Percentiles rank a stretch among this genome's conserved stretches.
Conservation (phyloP, 2,329 filamentous ascomycete genomes). For the Aspergillus hiratsukae region DNA sequence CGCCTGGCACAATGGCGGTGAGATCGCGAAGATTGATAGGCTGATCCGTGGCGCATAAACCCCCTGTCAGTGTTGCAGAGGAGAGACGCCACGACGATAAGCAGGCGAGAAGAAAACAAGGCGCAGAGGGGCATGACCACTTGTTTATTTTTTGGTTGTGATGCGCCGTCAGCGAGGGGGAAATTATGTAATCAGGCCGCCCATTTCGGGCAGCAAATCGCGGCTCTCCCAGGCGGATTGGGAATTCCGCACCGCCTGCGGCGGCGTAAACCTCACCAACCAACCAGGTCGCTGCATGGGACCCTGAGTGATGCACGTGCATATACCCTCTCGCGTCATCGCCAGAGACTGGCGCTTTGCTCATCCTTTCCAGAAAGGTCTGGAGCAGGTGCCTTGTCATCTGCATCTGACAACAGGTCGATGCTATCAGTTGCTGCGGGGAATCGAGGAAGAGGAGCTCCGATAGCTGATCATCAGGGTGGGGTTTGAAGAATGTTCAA, state of each 20-base stretch:
- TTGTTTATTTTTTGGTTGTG: conserved; percentile 3
- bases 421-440: background rate
- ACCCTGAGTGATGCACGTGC: background rate
- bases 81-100: too few relatives aligned
- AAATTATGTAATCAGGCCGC: conserved; percentile 17
- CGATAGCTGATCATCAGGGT: background rate
- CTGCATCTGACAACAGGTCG: background rate
- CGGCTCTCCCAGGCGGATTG: background rate
- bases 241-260: background rate
- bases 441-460: background rate
- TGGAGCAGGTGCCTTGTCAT: background rate
- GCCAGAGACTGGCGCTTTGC: background rate
- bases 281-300: background rate
- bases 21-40: conserved; percentile 14
- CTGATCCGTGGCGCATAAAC: background rate
- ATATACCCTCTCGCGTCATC: background rate
- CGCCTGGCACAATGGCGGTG: conserved; percentile 16
- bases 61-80: conserved; percentile 10
- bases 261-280: background rate
- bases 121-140: too few relatives aligned
- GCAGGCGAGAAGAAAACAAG: too few relatives aligned
- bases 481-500: background rate
- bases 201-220: conserved; percentile 1
- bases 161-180: conserved; percentile 18
- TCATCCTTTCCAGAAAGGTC: background rate